Evolutionary conservation across 1,284 basidiomycete genomes (phyloP), one percentile per base, ranked within the genome.

Genomic region (Rhodotorula sp.): DNA sequence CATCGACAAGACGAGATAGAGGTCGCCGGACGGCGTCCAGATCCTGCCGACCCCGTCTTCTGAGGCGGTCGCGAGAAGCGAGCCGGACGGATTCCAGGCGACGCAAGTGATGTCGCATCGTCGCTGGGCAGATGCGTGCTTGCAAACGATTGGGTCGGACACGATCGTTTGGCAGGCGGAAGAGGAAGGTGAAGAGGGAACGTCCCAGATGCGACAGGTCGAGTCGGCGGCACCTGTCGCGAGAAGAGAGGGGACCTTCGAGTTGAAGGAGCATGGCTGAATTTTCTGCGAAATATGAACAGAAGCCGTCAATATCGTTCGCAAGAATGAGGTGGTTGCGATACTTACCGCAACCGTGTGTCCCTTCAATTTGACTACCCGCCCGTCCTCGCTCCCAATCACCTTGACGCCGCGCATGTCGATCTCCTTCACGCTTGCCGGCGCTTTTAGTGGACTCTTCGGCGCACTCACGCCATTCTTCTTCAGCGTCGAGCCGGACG

Each of bases 221-320:
- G 87, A 86, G 79, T 92, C 89, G 79, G 87, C 89, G 64, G 79
- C 90, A 87, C 91, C 91, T 44, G 90, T 87, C 37, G 89, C 89
- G 24, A 92, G 80, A 22, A 87, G 77, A 53, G 84, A 83, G 37
- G 82, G 82, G n/a, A 85, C 82, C 54, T 81, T 82, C 15, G 90
- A 89, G 79, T 90, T 92, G 84, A 89, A 92, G 7, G 87, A 85
- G 69, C 88, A 89, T 11, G 89, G 87, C 69, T 91, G 92, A 4
- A 92, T 88, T 89, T 91, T 75, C 86, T 88, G 66, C 18, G 53
- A 8, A 18, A 4, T n/a, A n/a, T n/a, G n/a, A n/a, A 8, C n/a
- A 2, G 22, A 8, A 2, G 30, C 10, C n/a, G 20, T n/a, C 26
- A 15, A n/a, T 16, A 24, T 20, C 6, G 2, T 2, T 22, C 2